A percentile compares a stretch with the other conserved stretches of the same genome.
Evolutionary conservation across 2,329 filamentous ascomycete species (phyloP).

Genomic region (Phaeosphaeria sp.): DNA sequence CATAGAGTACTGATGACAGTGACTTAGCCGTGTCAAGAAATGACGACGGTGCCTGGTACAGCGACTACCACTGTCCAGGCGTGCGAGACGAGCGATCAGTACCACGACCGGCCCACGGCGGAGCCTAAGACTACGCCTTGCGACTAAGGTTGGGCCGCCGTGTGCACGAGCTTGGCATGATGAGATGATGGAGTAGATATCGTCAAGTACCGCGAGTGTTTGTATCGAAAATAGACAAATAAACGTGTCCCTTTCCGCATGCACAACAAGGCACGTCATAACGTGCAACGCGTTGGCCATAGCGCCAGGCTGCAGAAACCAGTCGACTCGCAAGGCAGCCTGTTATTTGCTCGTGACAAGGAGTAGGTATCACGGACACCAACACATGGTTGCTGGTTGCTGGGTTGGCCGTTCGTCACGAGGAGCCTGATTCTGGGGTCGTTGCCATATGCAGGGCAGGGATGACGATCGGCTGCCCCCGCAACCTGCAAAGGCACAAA

Average conservation of each 20-base stretch:
- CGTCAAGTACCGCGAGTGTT: neutral
- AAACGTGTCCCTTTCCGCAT: constrained; percentile 2
- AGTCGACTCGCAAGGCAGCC: neutral
- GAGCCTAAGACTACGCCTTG: neutral
- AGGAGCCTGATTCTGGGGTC: constrained; percentile 16
- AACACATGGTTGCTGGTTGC: constrained; percentile 22
- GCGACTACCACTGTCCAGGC: constrained; percentile 15
- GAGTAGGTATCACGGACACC: neutral
- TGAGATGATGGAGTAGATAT: neutral
- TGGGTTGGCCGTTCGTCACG: constrained; percentile 13
- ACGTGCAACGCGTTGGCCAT: neutral
- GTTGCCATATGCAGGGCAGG: constrained; percentile 30
- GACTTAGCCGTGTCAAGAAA: constrained; percentile 25
- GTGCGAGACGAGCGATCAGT: constrained; percentile 8
- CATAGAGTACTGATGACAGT: constrained; percentile 2
- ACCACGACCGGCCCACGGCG: neutral
- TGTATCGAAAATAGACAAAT: neutral
- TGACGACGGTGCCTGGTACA: constrained; percentile 23
- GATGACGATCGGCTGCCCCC: constrained; percentile 18
- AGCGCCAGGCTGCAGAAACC: neutral
- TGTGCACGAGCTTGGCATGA: neutral
- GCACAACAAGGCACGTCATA: constrained; percentile 2
- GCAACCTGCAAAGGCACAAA: constrained; percentile 25
- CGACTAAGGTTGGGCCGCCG: neutral
- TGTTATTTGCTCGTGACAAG: neutral